phyloP scores from a whole-genome alignment of 2,329 filamentous ascomycete species.

The Rugonectria rugulosa region DNA sequence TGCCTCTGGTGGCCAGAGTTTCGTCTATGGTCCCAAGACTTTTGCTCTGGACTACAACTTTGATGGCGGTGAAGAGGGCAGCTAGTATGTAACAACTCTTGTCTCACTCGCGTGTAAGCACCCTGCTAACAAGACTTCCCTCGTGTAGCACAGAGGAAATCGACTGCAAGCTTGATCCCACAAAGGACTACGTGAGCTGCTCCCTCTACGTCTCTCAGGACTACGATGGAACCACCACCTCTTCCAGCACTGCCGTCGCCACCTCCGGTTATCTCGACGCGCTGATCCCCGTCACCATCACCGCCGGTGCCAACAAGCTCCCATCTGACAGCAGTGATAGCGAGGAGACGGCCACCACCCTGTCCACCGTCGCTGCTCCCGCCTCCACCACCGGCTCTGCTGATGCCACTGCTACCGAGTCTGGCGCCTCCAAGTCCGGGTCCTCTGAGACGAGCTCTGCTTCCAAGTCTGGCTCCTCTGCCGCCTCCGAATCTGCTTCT shows the following conservation, averaged over 20 bases:
- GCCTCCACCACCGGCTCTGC: constrained; percentile 28
- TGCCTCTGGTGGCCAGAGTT: constrained; percentile 21
- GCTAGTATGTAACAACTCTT: constrained; percentile 24
- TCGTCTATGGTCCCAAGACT: constrained; percentile 42
- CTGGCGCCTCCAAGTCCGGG: constrained; percentile 12
- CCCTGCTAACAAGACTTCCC: not conserved
- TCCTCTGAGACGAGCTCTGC: constrained; percentile 6
- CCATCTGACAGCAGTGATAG: constrained; percentile 13
- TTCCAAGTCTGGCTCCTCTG: constrained; percentile 6
- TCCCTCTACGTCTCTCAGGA: constrained; percentile 8
- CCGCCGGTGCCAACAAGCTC: constrained; percentile 49
- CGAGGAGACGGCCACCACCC: constrained; percentile 3
- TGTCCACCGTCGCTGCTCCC: constrained; percentile 25
- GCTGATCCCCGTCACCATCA: constrained; percentile 45
- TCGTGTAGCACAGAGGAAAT: constrained; percentile 26
- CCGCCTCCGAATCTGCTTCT: constrained; percentile 11
- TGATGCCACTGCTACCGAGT: constrained; percentile 14
- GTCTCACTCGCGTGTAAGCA: not conserved
- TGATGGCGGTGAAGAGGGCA: constrained; percentile 18
- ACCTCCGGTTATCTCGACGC: constrained; percentile 28
- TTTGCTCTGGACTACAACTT: constrained; percentile 27
- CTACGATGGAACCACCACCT: not conserved
- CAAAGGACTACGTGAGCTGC: constrained; percentile 37
- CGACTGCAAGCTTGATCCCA: constrained; percentile 37
- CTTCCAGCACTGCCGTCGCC: constrained; percentile 7